Percentiles rank a stretch among this genome's conserved stretches.
Evolutionary conservation across 192 early-diverging fungal genomes (phyloP).

Genomic region (Thoreauomyces humboldtii): DNA sequence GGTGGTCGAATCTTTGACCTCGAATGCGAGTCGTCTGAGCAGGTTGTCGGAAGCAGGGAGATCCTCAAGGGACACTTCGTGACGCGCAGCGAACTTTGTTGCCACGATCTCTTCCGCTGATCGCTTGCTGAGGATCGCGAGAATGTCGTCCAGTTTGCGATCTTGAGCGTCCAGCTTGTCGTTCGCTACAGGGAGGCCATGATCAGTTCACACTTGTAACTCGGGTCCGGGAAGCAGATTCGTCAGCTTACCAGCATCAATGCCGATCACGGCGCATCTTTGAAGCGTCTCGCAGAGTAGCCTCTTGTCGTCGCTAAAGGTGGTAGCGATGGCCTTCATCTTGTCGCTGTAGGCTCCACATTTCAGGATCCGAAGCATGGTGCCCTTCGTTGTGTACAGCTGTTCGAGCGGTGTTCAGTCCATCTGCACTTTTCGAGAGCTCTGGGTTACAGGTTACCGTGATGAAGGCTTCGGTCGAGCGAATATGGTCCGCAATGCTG

Average conservation of each 20-base stretch:
- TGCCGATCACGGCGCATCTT: not conserved
- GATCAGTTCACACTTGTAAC: too few relatives aligned
- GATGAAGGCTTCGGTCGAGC: not conserved
- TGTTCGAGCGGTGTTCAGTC: not conserved
- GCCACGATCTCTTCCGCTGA: slow-evolving; percentile 32
- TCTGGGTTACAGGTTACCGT: not conserved
- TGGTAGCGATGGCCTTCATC: not conserved
- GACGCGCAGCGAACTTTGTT: slow-evolving; percentile 32
- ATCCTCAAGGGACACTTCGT: slow-evolving; percentile 46
- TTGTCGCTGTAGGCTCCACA: not conserved
- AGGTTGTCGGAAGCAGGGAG: slow-evolving; percentile 17
- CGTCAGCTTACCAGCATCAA: not conserved
- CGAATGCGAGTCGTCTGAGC: slow-evolving; percentile 3
- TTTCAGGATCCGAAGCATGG: slow-evolving; percentile 7
- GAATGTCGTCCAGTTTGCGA: not conserved
- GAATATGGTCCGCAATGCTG: not conserved
- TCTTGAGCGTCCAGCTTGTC: not conserved
- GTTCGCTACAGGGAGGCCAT: not conserved
- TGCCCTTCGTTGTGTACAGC: slow-evolving; percentile 12
- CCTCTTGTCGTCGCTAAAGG: not conserved
- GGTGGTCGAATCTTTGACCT: not conserved
- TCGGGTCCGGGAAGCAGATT: too few relatives aligned
- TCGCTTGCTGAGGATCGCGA: not conserved
- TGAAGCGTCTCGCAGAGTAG: not conserved
- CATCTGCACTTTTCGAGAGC: not conserved